Evolutionary conservation across 345 rosid genomes (phyloP).

Genomic region (Citrus sinensis): DNA sequence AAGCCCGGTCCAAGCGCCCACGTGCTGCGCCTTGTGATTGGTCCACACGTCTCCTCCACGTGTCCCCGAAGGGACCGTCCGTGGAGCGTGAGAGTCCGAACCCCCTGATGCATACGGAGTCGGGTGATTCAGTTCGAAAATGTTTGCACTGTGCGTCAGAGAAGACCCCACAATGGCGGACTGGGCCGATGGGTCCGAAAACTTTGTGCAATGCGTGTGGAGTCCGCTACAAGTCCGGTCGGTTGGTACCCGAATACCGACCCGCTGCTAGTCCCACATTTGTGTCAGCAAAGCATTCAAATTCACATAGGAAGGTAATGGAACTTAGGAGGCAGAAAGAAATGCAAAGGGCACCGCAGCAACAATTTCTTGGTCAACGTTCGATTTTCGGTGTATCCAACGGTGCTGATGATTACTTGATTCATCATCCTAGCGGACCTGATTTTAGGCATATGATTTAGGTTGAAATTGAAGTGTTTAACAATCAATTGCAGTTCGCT

Average conservation of each 20-base stretch:
- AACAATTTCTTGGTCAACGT: slow-evolving; percentile 40
- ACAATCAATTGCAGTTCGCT: slow-evolving; percentile 6
- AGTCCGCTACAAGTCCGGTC: slow-evolving; percentile 73
- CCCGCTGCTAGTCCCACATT: slow-evolving; percentile 83
- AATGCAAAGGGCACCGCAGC: slow-evolving; percentile 35
- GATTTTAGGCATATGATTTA: slow-evolving; percentile 48
- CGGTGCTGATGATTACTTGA: slow-evolving; percentile 51
- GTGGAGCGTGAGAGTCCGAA: slow-evolving; percentile 26
- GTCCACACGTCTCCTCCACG: slow-evolving; percentile 64
- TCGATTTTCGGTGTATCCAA: slow-evolving; percentile 46
- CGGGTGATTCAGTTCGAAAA: slow-evolving; percentile 23
- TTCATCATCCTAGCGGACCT: slow-evolving; percentile 39
- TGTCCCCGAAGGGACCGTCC: slow-evolving; percentile 22
- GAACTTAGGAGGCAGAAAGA: slow-evolving; percentile 74
- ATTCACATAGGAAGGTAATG: slow-evolving; percentile 75
- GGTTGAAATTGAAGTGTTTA: background rate
- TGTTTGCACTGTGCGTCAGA: slow-evolving; percentile 70
- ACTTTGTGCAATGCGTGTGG: slow-evolving; percentile 78
- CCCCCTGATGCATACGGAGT: background rate
- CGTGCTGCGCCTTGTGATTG: slow-evolving; percentile 66
- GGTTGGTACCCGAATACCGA: slow-evolving; percentile 70
- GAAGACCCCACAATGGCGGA: slow-evolving; percentile 80
- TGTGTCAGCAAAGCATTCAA: slow-evolving; percentile 56
- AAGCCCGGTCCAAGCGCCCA: slow-evolving; percentile 65
- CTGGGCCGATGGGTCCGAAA: slow-evolving; percentile 78